Conservation (phyloP, 2,329 filamentous ascomycete genomes). For the Plenodomus tracheiphilus region DNA sequence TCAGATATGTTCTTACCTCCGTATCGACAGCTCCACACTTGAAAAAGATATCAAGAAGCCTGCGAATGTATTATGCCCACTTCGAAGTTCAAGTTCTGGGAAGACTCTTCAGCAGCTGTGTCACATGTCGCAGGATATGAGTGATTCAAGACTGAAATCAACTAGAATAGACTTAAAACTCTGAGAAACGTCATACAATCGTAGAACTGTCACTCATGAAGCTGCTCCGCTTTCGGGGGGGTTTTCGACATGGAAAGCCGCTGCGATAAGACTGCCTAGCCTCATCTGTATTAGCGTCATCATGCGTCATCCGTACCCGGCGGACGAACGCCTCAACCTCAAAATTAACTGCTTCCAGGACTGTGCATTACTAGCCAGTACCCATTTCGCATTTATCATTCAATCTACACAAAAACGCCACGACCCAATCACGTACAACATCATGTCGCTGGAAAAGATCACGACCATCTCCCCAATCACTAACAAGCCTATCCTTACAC, state of each 20-base stretch:
- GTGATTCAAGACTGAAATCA: too few relatives aligned
- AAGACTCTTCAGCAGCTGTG: too few relatives aligned
- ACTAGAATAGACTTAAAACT: too few relatives aligned
- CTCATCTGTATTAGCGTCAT: neutral
- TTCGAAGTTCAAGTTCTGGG: too few relatives aligned
- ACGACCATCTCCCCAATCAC: slow-evolving; percentile 89
- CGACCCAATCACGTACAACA: slow-evolving; percentile 17
- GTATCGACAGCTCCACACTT: too few relatives aligned
- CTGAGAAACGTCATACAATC: too few relatives aligned
- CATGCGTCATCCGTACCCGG: slow-evolving; percentile 19
- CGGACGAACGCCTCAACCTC: slow-evolving; percentile 12
- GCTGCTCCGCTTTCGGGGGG: neutral
- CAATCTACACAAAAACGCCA: slow-evolving; percentile 17
- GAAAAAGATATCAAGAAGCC: too few relatives aligned
- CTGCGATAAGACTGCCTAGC: neutral
- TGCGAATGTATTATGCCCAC: too few relatives aligned
- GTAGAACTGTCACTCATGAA: neutral
- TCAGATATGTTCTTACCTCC: too few relatives aligned
- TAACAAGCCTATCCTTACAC: slow-evolving; percentile 79
- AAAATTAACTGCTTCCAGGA: slow-evolving; percentile 19
- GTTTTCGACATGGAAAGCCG: too few relatives aligned
- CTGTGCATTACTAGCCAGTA: slow-evolving; percentile 9
- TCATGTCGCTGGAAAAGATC: slow-evolving; percentile 61
- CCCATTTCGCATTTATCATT: slow-evolving; percentile 13
- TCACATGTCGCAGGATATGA: too few relatives aligned